Percentiles rank a stretch among this genome's conserved stretches.
Evolutionary conservation across 2,329 filamentous ascomycete genomes (phyloP).

Genomic region (Byssoonygena ceratinophila): DNA sequence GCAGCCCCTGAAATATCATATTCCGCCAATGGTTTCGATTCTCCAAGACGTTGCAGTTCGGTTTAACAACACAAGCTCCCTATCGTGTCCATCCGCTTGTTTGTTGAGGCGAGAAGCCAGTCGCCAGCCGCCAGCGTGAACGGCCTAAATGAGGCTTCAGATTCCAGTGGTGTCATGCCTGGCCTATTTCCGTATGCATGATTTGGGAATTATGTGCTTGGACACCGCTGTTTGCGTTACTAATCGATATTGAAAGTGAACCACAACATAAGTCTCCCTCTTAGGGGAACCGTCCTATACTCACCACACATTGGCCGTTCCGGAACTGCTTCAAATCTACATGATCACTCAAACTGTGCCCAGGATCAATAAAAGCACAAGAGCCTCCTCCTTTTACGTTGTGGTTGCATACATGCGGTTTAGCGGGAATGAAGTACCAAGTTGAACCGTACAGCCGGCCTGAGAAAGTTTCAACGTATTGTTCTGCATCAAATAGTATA

Average conservation of each 20-base stretch:
- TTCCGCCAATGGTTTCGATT: too few species aligned
- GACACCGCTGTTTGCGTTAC: background rate
- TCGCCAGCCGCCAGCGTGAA: slow-evolving; percentile 46
- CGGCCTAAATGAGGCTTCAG: slow-evolving; percentile 47
- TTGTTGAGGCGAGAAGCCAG: too few species aligned
- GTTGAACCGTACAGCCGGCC: too few species aligned
- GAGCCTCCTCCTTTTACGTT: slow-evolving; percentile 57
- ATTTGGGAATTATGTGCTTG: slow-evolving; percentile 42
- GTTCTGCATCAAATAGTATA: too few species aligned
- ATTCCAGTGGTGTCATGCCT: slow-evolving; percentile 40
- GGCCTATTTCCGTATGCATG: slow-evolving; percentile 46
- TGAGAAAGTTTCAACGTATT: too few species aligned
- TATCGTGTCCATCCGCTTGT: too few species aligned
- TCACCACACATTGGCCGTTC: slow-evolving; percentile 55
- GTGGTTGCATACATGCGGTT: slow-evolving; percentile 45
- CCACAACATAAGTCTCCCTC: slow-evolving; percentile 40
- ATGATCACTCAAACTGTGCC: slow-evolving; percentile 39
- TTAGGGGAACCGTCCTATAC: slow-evolving; percentile 63
- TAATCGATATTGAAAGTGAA: background rate
- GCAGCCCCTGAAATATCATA: too few species aligned
- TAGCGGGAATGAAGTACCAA: slow-evolving; percentile 63
- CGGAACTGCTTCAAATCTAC: slow-evolving; percentile 50
- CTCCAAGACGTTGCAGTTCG: too few species aligned
- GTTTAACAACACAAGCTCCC: too few species aligned
- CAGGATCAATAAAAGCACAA: slow-evolving; percentile 44